Evolutionary conservation across 129 eudicot species (phyloP), one percentile per base, ranked within the genome.

Genomic region (Glebionis coronaria): DNA sequence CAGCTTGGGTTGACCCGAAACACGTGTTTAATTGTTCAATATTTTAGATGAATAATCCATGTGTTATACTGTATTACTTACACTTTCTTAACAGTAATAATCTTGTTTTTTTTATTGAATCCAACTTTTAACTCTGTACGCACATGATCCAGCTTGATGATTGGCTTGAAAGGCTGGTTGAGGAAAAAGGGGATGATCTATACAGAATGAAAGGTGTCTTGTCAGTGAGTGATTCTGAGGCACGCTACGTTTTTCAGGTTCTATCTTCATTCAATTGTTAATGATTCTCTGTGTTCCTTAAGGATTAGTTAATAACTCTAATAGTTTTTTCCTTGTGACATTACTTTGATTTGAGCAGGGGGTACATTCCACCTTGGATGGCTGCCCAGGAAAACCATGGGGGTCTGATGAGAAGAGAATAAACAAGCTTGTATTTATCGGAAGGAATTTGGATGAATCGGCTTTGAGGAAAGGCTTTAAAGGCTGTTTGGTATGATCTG

Each of bases 201-300:
- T 88, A 88, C 67, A 78, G 98, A 80, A 88, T 88, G 96, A 92
- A 92, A 72, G 98, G 98, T 12, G 83, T 92, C 52, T 64, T 92
- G 56, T 92, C 96, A 13, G 96, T 92, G 65, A 80, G 59, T 53
- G 95, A 77, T 68, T 88, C 91, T 42, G 83, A 81, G 55, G 66
- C 86, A 44, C 96, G 98, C 65, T 86, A 83, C 49, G 98, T 92
- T 64, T 79, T 92, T 55, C 98, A 92, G 96, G 98, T 92, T 73
- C 12, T 50, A 38, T 25, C 19, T 72, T 20, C 55, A 25, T 67
- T 16, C 56, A 20, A 28, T 4, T 18, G 10, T 44, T 12, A 35
- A 14, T 13, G 42, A 9, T 1, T 35, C 40, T 35, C 40, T 35
- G 40, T 35, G 40, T 35, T 35, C 25, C 38, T 29, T 29, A 29